Evolutionary conservation across 1,284 basidiomycete genomes (phyloP).

Genomic region (Ustilago shanxiensis): DNA sequence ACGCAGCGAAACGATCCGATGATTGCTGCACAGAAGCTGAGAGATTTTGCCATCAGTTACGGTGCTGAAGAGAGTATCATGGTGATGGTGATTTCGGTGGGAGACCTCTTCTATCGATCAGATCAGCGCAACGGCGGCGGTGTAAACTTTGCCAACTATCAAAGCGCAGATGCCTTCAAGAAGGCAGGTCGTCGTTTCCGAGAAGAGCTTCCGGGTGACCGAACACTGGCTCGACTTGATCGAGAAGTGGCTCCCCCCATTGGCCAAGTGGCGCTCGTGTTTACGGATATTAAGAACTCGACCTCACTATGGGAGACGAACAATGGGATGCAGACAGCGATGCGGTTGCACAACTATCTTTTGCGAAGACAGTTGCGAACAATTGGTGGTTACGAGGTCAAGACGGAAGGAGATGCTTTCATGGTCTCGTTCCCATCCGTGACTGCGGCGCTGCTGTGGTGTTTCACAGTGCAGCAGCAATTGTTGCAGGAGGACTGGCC

Average conservation of each 20-base stretch:
- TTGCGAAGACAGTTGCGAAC: conserved; percentile 87
- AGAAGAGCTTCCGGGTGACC: conserved; percentile 63
- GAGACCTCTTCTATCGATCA: conserved; percentile 79
- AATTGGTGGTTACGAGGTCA: conserved; percentile 98
- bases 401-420: conserved; percentile 99
- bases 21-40: conserved; percentile 95
- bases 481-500: conserved; percentile 93
- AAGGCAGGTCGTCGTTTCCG: conserved; percentile 57
- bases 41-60: conserved; percentile 97
- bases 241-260: conserved; percentile 87
- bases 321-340: conserved; percentile 93
- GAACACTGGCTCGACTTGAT: conserved; percentile 76
- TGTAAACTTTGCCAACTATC: conserved; percentile 34
- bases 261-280: conserved; percentile 92
- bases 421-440: conserved; percentile 97
- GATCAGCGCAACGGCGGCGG: conserved; percentile 48
- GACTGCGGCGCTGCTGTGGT: conserved; percentile 89
- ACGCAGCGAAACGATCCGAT: conserved; percentile 86
- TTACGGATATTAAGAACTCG: conserved; percentile 98
- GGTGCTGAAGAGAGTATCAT: conserved; percentile 93
- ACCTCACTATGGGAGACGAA: conserved; percentile 98
- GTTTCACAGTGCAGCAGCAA: conserved; percentile 86
- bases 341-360: conserved; percentile 89
- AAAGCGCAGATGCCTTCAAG: conserved; percentile 55
- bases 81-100: conserved; percentile 95